A percentile compares a stretch with the other conserved stretches of the same genome.
These are phyloP conservation scores for Eimeria sp. DNA, from an alignment of 169 alveolate genomes.

Conservation along the genomic window DNA sequence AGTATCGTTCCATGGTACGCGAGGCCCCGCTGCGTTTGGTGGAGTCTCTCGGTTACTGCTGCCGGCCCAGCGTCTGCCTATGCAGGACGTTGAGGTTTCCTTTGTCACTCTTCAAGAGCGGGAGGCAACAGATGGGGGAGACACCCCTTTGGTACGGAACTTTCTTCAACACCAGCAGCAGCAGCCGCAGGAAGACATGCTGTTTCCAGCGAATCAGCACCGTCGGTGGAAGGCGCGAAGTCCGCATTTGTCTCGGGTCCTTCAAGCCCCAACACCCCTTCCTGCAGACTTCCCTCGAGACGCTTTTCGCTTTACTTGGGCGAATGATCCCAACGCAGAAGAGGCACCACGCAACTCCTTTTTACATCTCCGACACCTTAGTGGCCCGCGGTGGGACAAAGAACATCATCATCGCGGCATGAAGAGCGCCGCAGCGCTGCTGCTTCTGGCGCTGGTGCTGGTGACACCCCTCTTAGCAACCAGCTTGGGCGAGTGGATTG, in stretches of 20 bases:
- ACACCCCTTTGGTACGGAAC: background rate
- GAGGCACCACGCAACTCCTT: background rate
- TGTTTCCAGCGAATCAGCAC: background rate
- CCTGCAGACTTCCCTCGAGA: background rate
- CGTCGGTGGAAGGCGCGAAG: background rate
- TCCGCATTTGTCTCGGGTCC: background rate
- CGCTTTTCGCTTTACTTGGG: background rate
- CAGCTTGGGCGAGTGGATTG: constrained; percentile 62
- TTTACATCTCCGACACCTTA: constrained; percentile 2
- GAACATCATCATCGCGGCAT: background rate
- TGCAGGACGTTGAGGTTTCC: background rate
- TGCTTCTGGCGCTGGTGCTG: constrained; percentile 59
- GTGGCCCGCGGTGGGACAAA: background rate
- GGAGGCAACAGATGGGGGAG: background rate
- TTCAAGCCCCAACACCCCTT: background rate
- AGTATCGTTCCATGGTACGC: background rate
- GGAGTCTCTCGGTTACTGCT: constrained; percentile 5
- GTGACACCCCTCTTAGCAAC: constrained; percentile 29
- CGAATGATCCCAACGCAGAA: background rate
- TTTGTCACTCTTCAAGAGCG: background rate
- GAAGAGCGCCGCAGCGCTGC: constrained; percentile 56
- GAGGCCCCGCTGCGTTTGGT: constrained; percentile 30
- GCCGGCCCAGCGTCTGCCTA: background rate
- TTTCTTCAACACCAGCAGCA: constrained; percentile 16
- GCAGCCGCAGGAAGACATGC: background rate